Evolutionary conservation across 75 land plant genomes (phyloP).

Genomic region (Pinus taeda): DNA sequence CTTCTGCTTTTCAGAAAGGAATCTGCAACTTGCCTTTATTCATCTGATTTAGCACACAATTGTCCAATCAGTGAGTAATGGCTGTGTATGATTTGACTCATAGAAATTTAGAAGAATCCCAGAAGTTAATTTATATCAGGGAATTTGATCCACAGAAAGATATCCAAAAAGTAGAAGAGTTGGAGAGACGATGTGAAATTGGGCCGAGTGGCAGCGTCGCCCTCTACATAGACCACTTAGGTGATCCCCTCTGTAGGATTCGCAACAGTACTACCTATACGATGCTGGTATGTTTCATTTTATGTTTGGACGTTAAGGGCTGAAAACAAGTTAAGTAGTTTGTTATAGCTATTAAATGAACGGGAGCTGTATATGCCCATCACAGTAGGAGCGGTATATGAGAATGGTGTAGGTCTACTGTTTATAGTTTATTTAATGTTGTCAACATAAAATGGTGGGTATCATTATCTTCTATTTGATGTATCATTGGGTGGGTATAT

Average conservation of each 20-base stretch:
- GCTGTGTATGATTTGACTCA: neutral
- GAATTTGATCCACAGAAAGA: conserved; percentile 33
- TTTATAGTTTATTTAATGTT: too few relatives aligned
- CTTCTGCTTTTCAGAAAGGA: too few relatives aligned
- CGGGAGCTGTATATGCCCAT: too few relatives aligned
- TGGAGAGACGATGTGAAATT: conserved; percentile 54
- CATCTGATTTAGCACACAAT: neutral
- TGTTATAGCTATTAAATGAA: too few relatives aligned
- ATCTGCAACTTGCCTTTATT: neutral
- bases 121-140: conserved; percentile 8
- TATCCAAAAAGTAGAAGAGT: conserved; percentile 29
- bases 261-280: conserved; percentile 56
- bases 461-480: too few relatives aligned
- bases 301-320: too few relatives aligned
- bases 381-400: too few relatives aligned
- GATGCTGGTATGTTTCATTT: conserved; percentile 53
- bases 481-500: too few relatives aligned
- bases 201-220: conserved; percentile 34
- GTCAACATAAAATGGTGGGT: too few relatives aligned
- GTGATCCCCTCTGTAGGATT: conserved; percentile 76
- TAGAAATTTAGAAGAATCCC: neutral
- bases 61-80: neutral
- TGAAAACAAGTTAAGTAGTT: too few relatives aligned
- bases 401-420: too few relatives aligned
- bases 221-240: conserved; percentile 60